Percentiles rank a stretch among this genome's conserved stretches.
phyloP scores from a whole-genome alignment of 768 basidiomycete species.

The Exsudoporus frostii region DNA sequence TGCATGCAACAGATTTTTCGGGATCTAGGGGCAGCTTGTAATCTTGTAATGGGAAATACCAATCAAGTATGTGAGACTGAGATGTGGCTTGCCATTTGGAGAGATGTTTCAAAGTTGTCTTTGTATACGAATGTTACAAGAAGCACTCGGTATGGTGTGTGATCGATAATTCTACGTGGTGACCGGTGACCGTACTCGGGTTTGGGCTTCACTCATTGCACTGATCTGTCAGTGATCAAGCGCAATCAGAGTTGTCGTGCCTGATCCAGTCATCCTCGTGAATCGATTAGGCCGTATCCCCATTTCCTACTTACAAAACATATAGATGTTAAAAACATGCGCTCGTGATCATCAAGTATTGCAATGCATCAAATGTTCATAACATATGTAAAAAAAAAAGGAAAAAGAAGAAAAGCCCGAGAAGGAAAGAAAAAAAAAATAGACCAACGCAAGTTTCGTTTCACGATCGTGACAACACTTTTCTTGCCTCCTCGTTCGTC shows the following conservation, averaged over 20 bases:
- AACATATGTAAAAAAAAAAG: not conserved
- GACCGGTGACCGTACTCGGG: no score
- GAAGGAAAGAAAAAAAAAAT: no score
- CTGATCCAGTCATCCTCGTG: not conserved
- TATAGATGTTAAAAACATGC: slow-evolving; percentile 1
- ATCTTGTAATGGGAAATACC: not conserved
- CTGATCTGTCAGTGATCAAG: no score
- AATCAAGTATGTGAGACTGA: no score
- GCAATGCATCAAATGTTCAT: slow-evolving; percentile 3
- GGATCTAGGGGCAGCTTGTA: not conserved
- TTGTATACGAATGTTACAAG: no score
- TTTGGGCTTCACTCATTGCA: no score
- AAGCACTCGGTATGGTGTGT: no score
- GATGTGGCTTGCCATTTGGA: no score
- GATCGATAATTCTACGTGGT: no score
- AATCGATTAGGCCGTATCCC: not conserved
- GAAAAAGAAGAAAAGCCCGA: not conserved
- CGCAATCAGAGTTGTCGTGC: not conserved
- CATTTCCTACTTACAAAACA: slow-evolving; percentile 4
- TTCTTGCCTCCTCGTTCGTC: slow-evolving; percentile 47
- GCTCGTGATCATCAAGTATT: slow-evolving; percentile 7
- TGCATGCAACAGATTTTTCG: not conserved
- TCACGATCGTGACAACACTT: slow-evolving; percentile 16
- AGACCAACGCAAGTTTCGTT: not conserved
- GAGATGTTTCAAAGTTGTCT: no score